phyloP scores from a whole-genome alignment of 2,329 filamentous ascomycete genomes.

The Ophiostoma ips region DNA sequence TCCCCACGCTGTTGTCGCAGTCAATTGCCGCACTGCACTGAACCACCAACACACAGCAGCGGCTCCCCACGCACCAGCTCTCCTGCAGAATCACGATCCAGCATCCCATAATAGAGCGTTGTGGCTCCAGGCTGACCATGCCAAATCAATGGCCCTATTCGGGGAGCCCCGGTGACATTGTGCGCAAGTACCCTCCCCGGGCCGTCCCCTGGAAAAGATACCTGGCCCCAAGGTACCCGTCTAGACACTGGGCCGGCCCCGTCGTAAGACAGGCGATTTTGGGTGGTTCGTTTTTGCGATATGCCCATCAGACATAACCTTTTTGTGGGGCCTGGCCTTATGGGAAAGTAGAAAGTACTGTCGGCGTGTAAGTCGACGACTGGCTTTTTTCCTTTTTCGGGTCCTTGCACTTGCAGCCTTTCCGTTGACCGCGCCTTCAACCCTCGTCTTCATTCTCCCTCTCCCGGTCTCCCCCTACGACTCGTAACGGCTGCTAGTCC shows the following conservation, averaged over 20 bases:
- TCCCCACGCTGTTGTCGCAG: neutral
- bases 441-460: too few species aligned
- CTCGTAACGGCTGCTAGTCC: neutral
- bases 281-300: slow-evolving; percentile 10
- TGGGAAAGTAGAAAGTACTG: neutral
- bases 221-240: neutral
- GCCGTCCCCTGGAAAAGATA: neutral
- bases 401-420: neutral
- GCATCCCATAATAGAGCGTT: slow-evolving; percentile 2
- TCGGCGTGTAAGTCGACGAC: neutral
- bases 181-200: neutral
- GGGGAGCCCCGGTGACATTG: slow-evolving; percentile 1
- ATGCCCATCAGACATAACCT: slow-evolving; percentile 5
- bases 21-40: neutral
- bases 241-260: slow-evolving; percentile 1
- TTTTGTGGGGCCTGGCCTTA: slow-evolving; percentile 7
- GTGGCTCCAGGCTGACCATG: slow-evolving; percentile 4
- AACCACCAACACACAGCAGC: neutral
- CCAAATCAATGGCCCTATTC: neutral
- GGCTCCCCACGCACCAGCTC: neutral
- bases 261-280: slow-evolving; percentile 10
- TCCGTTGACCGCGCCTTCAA: too few species aligned
- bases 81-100: neutral
- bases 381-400: neutral
- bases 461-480: too few species aligned